Conservation (phyloP, 495 filamentous ascomycete genomes). For the Apodospora peruviana region DNA sequence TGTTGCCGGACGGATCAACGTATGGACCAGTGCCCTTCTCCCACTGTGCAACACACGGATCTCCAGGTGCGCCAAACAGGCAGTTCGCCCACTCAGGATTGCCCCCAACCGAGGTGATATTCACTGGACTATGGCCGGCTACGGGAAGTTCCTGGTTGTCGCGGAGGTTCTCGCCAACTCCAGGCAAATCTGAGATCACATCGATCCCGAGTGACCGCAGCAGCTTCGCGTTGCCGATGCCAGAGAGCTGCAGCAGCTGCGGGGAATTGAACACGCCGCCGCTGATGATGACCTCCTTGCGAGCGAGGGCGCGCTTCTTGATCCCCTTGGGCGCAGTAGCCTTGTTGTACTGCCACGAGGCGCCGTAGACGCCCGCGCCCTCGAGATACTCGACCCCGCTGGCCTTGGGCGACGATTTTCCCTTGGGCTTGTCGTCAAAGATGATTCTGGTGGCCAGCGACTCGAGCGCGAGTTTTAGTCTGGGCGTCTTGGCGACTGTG, state of each 20-base stretch:
- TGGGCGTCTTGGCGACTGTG: conserved; percentile 41
- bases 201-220: conserved; percentile 3
- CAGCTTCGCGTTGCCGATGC: conserved; percentile 9
- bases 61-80: conserved; percentile 19
- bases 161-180: conserved; percentile 1
- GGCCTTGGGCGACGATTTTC: conserved; percentile 38
- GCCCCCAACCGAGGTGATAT: conserved; percentile 3
- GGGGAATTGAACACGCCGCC: conserved; percentile 40
- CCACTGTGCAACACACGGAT: conserved; percentile 15
- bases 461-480: conserved; percentile 49
- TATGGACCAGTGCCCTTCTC: conserved; percentile 12
- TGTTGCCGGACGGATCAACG: conserved; percentile 9
- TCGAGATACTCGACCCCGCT: conserved; percentile 57
- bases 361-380: conserved; percentile 52
- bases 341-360: conserved; percentile 37
- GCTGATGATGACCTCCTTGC: conserved; percentile 38
- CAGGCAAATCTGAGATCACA: conserved; percentile 1
- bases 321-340: conserved; percentile 4
- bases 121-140: conserved; percentile 15
- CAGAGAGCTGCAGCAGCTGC: conserved; percentile 43
- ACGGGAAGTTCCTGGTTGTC: conserved; percentile 53
- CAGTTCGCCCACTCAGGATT: conserved; percentile 7
- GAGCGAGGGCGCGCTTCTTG: conserved; percentile 6
- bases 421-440: conserved; percentile 40
- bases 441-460: conserved; percentile 52